Evolutionary conservation across 1,284 basidiomycete species (phyloP).

Genomic region (Ceratobasidium sp.): DNA sequence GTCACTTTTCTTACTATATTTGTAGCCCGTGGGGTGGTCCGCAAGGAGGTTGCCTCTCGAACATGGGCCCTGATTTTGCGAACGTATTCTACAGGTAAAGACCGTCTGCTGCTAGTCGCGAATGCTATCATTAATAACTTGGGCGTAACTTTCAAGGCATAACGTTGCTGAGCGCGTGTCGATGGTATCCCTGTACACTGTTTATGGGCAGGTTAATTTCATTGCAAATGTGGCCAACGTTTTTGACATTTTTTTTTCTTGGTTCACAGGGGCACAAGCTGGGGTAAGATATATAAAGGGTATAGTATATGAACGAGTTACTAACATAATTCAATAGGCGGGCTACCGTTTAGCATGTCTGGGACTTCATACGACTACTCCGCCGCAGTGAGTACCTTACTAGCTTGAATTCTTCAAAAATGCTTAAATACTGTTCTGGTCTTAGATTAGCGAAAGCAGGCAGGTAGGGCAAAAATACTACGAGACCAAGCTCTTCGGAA

Average conservation of each 20-base stretch:
- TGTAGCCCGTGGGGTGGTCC: constrained; percentile 42
- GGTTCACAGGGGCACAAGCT: constrained; percentile 35
- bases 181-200: constrained; percentile 41
- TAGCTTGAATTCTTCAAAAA: background rate
- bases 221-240: too few relatives aligned
- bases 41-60: constrained; percentile 39
- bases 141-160: constrained; percentile 4
- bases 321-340: constrained; percentile 1
- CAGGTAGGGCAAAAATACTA: constrained; percentile 41
- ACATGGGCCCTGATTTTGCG: constrained; percentile 42
- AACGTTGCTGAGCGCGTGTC: constrained; percentile 44
- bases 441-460: constrained; percentile 39
- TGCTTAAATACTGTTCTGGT: background rate
- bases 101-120: background rate
- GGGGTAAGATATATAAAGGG: constrained; percentile 23
- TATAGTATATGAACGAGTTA: background rate
- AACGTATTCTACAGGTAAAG: constrained; percentile 41
- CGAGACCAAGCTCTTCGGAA: constrained; percentile 42
- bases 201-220: constrained; percentile 11
- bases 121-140: too few relatives aligned
- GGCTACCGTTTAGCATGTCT: constrained; percentile 36
- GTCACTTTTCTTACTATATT: background rate
- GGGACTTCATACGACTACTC: constrained; percentile 44
- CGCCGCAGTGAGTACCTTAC: constrained; percentile 10
- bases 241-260: too few relatives aligned